Percentiles rank a stretch among this genome's conserved stretches.
Evolutionary conservation across 2,329 filamentous ascomycete species (phyloP).

Genomic region (Clarireedia homoeocarpa): DNA sequence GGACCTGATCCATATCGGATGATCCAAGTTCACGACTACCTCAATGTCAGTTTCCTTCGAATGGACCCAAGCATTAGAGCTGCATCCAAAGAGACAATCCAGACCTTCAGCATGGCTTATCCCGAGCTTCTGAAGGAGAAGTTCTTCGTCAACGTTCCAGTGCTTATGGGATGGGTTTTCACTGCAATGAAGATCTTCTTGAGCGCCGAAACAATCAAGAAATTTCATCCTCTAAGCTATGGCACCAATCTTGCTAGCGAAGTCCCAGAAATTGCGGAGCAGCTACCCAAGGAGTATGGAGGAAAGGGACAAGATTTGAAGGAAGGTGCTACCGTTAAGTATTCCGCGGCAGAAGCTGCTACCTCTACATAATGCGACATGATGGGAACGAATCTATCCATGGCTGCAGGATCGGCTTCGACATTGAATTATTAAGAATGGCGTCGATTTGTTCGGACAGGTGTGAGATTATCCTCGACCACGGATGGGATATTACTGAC

Average conservation of each 20-base stretch:
- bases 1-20: conserved; percentile 78
- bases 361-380: background rate
- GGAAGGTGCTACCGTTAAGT: conserved; percentile 27
- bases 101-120: conserved; percentile 73
- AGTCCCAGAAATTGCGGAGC: conserved; percentile 48
- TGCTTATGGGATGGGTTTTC: conserved; percentile 86
- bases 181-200: conserved; percentile 68
- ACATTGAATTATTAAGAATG: background rate
- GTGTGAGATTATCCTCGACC: background rate
- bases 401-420: background rate
- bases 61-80: conserved; percentile 70
- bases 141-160: conserved; percentile 91
- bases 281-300: conserved; percentile 70
- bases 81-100: conserved; percentile 73
- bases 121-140: conserved; percentile 85
- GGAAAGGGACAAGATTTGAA: conserved; percentile 51
- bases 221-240: conserved; percentile 71
- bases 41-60: conserved; percentile 77
- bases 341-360: conserved; percentile 11
- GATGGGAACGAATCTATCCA: background rate
- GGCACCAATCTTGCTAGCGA: conserved; percentile 61
- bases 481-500: background rate
- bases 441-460: too few species aligned
- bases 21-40: conserved; percentile 90
- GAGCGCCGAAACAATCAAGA: conserved; percentile 64